Percentiles rank a stretch among this genome's conserved stretches.
These are phyloP conservation scores for Lodderomyces parapsilosis DNA, from an alignment of 1,139 yeast genomes.

Conservation along the genomic window DNA sequence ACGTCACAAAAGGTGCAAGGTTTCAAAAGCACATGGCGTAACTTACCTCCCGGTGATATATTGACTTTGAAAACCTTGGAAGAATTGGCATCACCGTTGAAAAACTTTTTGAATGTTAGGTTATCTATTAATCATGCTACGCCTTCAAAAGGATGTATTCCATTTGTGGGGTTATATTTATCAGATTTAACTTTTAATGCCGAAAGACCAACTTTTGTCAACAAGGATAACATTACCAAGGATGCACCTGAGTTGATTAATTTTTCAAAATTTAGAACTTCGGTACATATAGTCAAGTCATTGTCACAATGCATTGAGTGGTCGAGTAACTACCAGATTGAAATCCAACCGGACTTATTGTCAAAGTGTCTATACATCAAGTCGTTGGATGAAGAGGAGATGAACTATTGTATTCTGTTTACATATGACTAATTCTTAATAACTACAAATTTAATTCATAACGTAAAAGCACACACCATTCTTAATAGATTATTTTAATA, in stretches of 20 bases:
- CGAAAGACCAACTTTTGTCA: slow-evolving; percentile 56
- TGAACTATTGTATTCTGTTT: slow-evolving; percentile 38
- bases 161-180: slow-evolving; percentile 82
- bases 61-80: slow-evolving; percentile 66
- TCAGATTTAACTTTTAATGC: slow-evolving; percentile 82
- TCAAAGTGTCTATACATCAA: slow-evolving; percentile 84
- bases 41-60: slow-evolving; percentile 55
- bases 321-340: slow-evolving; percentile 62
- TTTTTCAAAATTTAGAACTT: slow-evolving; percentile 73
- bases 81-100: slow-evolving; percentile 60
- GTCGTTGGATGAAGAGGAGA: slow-evolving; percentile 74
- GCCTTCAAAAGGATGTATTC: slow-evolving; percentile 80
- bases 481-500: not conserved
- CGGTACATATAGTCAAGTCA: slow-evolving; percentile 76
- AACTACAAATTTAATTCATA: not conserved
- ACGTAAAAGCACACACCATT: too few relatives aligned
- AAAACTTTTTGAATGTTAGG: slow-evolving; percentile 66
- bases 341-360: slow-evolving; percentile 56
- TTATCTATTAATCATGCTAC: slow-evolving; percentile 58
- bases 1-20: slow-evolving; percentile 67
- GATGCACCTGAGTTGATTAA: slow-evolving; percentile 46
- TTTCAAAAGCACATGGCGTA: slow-evolving; percentile 73
- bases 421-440: not conserved
- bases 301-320: slow-evolving; percentile 83
- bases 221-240: slow-evolving; percentile 4